Evolutionary conservation across 2,329 filamentous ascomycete genomes (phyloP), one percentile per base, ranked within the genome.

Genomic region (Colletotrichum neosansevieriae): DNA sequence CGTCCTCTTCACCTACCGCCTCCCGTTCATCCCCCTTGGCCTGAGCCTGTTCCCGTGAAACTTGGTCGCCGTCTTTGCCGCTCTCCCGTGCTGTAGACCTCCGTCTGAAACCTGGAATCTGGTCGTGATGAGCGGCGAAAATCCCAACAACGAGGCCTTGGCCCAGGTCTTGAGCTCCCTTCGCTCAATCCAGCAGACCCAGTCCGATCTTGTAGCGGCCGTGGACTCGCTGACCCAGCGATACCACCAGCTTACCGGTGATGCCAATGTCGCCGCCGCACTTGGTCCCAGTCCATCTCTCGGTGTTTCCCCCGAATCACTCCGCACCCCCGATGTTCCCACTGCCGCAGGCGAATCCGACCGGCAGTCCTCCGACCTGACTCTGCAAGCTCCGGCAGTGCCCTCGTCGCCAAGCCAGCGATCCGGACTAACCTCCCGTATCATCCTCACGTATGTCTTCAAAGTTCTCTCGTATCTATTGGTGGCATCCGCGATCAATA

Each of bases 381-480:
- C 53, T 19, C 45, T 75, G 51, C 74, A 77, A 56, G 72, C 73
- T 13, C 72, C 74, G 11, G 70, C 57, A 60, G 45, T 67, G 4
- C 50, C 78, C 9, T 70, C 74, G 6, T 75, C 77, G 12, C 70
- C 76, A 4, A 75, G 74, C 17, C 78, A 81, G 71, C 83, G 83
- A 69, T 79, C 84, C 5, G 79, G 78, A 4, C 83, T 86, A 70
- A 84, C 85, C 10, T 86, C 85, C 59, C 84, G 86, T 19, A 87
- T 88, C 67, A 81, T 88, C 70, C 79, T 88, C 69, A 88, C 86
- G 84, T 86, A 75, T 74, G 76, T 71, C 63, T 58, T 45, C 15
- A 13, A 19, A n/a, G 12, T 17, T 24, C 29, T 24, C 32, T 13
- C 19, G 1, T 24, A 38, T 6, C 19, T 32, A 21, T 12, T 17